Evolutionary conservation across 2,329 filamentous ascomycete genomes (phyloP).

Genomic region (Colletotrichum godetiae): DNA sequence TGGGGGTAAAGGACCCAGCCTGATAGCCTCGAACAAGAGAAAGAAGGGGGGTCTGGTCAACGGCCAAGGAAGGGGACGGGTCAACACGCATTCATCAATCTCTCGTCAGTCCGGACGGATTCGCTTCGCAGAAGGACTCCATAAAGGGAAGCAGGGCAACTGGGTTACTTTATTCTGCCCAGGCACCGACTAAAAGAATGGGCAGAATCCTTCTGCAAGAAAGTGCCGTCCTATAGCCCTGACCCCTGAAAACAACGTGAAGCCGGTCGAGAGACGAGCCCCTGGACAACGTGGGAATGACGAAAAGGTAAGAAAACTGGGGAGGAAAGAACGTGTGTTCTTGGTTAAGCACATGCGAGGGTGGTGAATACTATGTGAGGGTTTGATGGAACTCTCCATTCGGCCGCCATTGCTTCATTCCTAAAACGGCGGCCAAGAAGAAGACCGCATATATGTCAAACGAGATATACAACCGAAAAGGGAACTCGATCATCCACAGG

Average conservation of each 20-base stretch:
- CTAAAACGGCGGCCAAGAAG: background rate
- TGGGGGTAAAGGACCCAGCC: conserved; percentile 13
- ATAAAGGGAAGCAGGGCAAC: background rate
- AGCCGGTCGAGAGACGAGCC: background rate
- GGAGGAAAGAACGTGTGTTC: background rate
- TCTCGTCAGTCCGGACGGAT: background rate
- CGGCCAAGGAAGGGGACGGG: background rate
- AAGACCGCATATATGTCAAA: background rate
- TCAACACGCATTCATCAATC: background rate
- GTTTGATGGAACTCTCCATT: background rate
- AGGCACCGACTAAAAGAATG: background rate
- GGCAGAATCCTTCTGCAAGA: background rate
- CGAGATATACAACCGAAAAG: background rate
- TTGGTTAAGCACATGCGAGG: background rate
- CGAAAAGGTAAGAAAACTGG: background rate
- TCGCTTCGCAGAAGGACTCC: background rate
- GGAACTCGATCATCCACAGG: background rate
- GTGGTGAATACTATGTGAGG: background rate
- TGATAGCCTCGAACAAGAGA: conserved; percentile 7
- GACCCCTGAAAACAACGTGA: background rate
- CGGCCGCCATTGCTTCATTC: background rate
- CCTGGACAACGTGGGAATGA: conserved; percentile 13
- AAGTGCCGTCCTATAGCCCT: conserved; percentile 1
- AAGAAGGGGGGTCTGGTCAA: background rate
- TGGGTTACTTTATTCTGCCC: conserved; percentile 17